A percentile compares a stretch with the other conserved stretches of the same genome.
phyloP scores from a whole-genome alignment of 129 eudicot species.

The Erigeron canadensis region DNA sequence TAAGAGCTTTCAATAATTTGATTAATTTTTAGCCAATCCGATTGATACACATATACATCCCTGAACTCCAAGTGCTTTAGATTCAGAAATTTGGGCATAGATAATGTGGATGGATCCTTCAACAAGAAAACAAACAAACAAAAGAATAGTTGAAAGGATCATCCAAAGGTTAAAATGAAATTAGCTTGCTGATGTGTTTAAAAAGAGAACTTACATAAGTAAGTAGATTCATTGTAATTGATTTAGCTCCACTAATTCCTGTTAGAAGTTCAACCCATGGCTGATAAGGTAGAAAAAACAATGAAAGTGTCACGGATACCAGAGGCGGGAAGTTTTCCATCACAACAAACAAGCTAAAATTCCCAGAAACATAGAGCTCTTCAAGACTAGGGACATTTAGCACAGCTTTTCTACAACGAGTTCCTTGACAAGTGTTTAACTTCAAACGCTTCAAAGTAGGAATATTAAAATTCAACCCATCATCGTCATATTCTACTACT shows the following conservation, averaged over 20 bases:
- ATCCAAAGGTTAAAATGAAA: neutral
- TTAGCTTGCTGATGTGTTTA: neutral
- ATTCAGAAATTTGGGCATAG: conserved; percentile 8
- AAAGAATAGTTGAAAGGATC: neutral
- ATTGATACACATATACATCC: too few species aligned
- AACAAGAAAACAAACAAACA: neutral
- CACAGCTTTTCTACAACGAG: neutral
- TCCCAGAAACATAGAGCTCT: conserved; percentile 1
- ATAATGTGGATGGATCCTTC: neutral
- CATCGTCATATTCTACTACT: too few species aligned
- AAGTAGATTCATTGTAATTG: too few species aligned
- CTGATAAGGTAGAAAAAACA: neutral
- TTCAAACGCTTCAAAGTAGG: conserved; percentile 22
- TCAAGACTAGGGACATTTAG: conserved; percentile 27
- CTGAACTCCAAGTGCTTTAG: conserved; percentile 18
- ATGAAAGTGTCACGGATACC: conserved; percentile 6
- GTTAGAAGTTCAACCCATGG: conserved; percentile 5
- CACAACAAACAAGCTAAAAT: neutral
- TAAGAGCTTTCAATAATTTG: neutral
- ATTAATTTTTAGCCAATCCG: neutral
- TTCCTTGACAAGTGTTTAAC: neutral
- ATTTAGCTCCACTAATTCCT: conserved; percentile 27
- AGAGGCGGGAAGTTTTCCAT: conserved; percentile 17
- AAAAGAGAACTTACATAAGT: conserved; percentile 3
- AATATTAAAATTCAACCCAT: neutral